Evolutionary conservation across 352 stramenopile species (phyloP), one percentile per base, ranked within the genome.

Genomic region (Phytophthora fragariaefolia): DNA sequence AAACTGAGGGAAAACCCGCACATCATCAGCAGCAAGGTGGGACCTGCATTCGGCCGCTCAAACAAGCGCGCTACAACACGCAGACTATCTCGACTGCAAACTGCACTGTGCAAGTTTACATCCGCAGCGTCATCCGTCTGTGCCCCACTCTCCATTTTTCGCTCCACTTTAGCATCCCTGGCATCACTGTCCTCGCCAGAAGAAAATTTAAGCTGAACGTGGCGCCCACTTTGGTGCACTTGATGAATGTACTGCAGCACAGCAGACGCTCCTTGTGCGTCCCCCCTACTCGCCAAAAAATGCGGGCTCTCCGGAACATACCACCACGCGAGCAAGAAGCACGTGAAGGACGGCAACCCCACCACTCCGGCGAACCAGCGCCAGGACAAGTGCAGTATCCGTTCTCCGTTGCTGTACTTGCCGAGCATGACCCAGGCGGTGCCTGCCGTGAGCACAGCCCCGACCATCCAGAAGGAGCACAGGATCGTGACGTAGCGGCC

Each of bases 401-500:
- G 80, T 30, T 88, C 58, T 2, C 84, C 83, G 40, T 73, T 69
- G 23, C 43, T 71, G 58, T 83, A 75, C 40, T 92, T 94, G 57
- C 82, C 83, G 26, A 94, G 69, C 79, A 97, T 91, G 30, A 97
- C 56, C 91, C 91, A 97, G 22, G 90, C 91, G 2, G 83, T 87
- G 17, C 73, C 84, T 7, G 87, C 90, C 0, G 91, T 95, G 56
- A 90, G 57, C 34, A 97, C 80, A 2, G 87, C 88, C 6, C 92
- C 92, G 12, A 97, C 67, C 88, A 97, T 97, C 92, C 92, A 98
- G 73, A 97, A 97, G 5, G 82, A 93, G 58, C 91, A 96, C 46
- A 98, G 76, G 56, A 95, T 83, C 13, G 88, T 97, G 15, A 98
- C 71, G 55, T 92, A 95, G 24, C 85, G 77, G 12, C 89, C 90